Conservation (phyloP, 768 basidiomycete genomes). For the Dentipellis sp. region DNA sequence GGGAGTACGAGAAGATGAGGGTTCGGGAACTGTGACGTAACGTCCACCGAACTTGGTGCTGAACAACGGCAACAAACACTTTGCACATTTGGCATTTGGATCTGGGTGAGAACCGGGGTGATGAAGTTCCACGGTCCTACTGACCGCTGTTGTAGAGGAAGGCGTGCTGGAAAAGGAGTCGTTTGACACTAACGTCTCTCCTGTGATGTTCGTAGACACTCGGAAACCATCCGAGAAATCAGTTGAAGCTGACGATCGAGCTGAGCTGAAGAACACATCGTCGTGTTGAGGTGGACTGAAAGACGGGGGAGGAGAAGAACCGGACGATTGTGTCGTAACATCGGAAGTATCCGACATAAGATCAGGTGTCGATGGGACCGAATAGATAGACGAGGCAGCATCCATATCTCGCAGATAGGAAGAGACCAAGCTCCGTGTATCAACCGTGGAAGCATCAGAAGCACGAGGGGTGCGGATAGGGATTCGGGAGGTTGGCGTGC, state of each 20-base stretch:
- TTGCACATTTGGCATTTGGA: constrained; percentile 43
- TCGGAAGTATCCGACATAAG: constrained; percentile 55
- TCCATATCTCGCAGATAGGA: constrained; percentile 12
- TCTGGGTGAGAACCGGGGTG: constrained; percentile 19
- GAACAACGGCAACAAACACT: constrained; percentile 52
- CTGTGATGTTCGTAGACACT: neutral
- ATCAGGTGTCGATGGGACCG: constrained; percentile 46
- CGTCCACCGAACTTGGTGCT: constrained; percentile 46
- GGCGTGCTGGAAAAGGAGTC: neutral
- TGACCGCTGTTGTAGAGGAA: neutral
- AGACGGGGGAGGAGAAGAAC: constrained; percentile 37
- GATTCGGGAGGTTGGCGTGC: neutral
- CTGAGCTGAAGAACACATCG: constrained; percentile 3
- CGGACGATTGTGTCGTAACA: constrained; percentile 43
- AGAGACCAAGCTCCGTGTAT: constrained; percentile 7
- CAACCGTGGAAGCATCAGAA: constrained; percentile 9
- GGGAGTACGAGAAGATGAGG: constrained; percentile 27
- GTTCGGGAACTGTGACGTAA: constrained; percentile 63
- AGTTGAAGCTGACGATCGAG: neutral
- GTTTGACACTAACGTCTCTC: neutral
- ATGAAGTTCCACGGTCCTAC: constrained; percentile 19
- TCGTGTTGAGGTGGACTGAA: constrained; percentile 22
- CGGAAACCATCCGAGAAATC: neutral
- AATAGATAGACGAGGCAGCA: constrained; percentile 24
- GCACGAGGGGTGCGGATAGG: constrained; percentile 3